phyloP scores from a whole-genome alignment of 2,329 filamentous ascomycete species.

The Dothistroma pini region DNA sequence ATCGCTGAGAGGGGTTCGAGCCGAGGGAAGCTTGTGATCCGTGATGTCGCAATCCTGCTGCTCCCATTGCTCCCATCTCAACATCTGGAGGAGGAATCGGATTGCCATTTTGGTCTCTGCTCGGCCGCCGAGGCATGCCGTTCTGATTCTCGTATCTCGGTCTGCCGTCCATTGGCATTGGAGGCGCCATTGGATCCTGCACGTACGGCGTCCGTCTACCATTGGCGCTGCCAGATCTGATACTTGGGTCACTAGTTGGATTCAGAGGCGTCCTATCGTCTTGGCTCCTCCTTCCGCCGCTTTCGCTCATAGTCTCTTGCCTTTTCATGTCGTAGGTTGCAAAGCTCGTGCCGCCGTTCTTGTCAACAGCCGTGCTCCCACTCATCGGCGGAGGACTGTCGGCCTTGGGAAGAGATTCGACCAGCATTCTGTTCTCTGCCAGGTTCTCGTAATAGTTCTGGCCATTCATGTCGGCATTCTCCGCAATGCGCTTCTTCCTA shows the following conservation, averaged over 20 bases:
- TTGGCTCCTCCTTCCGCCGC: slow-evolving; percentile 37
- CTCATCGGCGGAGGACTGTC: slow-evolving; percentile 54
- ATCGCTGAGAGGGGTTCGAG: slow-evolving; percentile 27
- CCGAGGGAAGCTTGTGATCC: slow-evolving; percentile 47
- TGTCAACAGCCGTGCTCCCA: slow-evolving; percentile 55
- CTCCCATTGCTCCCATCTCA: slow-evolving; percentile 29
- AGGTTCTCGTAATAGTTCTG: slow-evolving; percentile 73
- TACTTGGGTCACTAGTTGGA: slow-evolving; percentile 55
- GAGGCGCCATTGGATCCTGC: slow-evolving; percentile 41
- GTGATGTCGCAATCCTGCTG: slow-evolving; percentile 44
- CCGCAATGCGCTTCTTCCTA: slow-evolving; percentile 83
- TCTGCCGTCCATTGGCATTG: slow-evolving; percentile 33
- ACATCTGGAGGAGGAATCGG: slow-evolving; percentile 39
- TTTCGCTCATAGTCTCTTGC: slow-evolving; percentile 42
- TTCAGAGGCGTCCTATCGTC: slow-evolving; percentile 72
- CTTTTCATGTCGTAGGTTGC: slow-evolving; percentile 62
- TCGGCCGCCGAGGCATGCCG: slow-evolving; percentile 36
- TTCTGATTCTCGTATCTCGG: slow-evolving; percentile 28
- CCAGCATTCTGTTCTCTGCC: slow-evolving; percentile 40
- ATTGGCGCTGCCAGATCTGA: slow-evolving; percentile 40
- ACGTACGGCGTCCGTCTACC: slow-evolving; percentile 34
- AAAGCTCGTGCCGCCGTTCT: slow-evolving; percentile 53
- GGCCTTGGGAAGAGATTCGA: slow-evolving; percentile 35
- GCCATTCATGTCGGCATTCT: slow-evolving; percentile 96
- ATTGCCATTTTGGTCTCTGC: slow-evolving; percentile 64